A percentile compares a stretch with the other conserved stretches of the same genome.
Evolutionary conservation across 345 rosid genomes (phyloP).

Genomic region (Salix dunnii): DNA sequence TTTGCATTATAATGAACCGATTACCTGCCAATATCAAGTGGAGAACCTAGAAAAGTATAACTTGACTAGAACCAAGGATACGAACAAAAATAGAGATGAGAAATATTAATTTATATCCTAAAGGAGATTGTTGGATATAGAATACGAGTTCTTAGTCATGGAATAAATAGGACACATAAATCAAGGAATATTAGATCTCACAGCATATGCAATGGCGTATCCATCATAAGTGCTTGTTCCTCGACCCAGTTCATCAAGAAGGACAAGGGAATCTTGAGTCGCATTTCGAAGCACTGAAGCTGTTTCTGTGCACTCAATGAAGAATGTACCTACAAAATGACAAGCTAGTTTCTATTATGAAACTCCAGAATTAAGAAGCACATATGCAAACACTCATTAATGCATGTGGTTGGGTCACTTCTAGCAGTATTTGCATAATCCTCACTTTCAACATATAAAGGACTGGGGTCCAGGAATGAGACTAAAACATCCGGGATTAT

Average conservation of each 20-base stretch:
- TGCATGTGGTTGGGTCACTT: background rate
- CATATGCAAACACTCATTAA: background rate
- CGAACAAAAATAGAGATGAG: background rate
- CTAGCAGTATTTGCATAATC: background rate
- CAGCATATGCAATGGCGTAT: constrained; percentile 92
- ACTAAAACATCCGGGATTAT: background rate
- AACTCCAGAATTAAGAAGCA: constrained; percentile 5
- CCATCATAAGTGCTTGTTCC: constrained; percentile 98
- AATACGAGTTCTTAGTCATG: background rate
- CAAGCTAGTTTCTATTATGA: constrained; percentile 8
- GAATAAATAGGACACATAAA: background rate
- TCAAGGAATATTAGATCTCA: constrained; percentile 25
- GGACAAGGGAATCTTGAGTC: constrained; percentile 80
- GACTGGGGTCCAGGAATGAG: background rate
- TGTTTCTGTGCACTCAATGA: constrained; percentile 91
- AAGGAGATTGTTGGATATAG: background rate
- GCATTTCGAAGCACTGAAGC: constrained; percentile 93
- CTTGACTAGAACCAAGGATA: background rate
- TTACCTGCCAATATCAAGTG: background rate
- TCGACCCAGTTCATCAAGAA: constrained; percentile 94
- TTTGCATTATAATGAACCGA: background rate
- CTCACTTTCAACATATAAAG: background rate
- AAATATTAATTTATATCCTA: background rate
- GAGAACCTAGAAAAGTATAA: background rate
- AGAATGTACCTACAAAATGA: constrained; percentile 68